Percentiles rank a stretch among this genome's conserved stretches.
Evolutionary conservation across 805 yeast species (phyloP).

Genomic region (Candida maris): DNA sequence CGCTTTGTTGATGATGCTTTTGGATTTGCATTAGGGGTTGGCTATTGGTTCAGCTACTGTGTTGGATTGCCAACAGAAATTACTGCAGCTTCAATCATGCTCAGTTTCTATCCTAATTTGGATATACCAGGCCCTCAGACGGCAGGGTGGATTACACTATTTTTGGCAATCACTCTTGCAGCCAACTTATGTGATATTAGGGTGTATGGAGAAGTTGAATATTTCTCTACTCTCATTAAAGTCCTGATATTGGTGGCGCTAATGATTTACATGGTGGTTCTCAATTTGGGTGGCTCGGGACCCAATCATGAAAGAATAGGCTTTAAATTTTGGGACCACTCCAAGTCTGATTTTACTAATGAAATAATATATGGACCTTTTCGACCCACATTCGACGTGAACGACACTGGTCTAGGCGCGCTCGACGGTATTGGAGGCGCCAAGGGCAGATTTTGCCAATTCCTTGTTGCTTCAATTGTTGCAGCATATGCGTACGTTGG

Average conservation of each 20-base stretch:
- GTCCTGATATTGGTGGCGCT: constrained; percentile 48
- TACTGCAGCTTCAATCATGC: constrained; percentile 74
- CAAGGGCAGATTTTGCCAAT: constrained; percentile 56
- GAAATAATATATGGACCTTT: constrained; percentile 64
- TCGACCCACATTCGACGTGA: constrained; percentile 65
- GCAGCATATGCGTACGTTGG: constrained; percentile 79
- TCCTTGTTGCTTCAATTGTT: constrained; percentile 57
- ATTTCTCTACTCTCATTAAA: constrained; percentile 55
- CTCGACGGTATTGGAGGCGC: constrained; percentile 56
- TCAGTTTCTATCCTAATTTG: constrained; percentile 60
- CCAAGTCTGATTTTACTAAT: constrained; percentile 44
- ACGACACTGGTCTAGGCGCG: constrained; percentile 57
- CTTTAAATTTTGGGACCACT: constrained; percentile 62
- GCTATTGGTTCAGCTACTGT: constrained; percentile 70
- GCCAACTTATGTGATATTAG: constrained; percentile 67
- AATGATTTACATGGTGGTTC: constrained; percentile 60
- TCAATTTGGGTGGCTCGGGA: constrained; percentile 57
- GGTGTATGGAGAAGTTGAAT: constrained; percentile 72
- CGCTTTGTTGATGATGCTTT: constrained; percentile 75
- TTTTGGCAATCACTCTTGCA: constrained; percentile 42
- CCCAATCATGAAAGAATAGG: constrained; percentile 50
- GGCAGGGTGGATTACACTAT: constrained; percentile 67
- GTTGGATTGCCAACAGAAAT: constrained; percentile 76
- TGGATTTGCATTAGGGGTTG: constrained; percentile 71
- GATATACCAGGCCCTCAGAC: constrained; percentile 48